phyloP scores from a whole-genome alignment of 2,329 filamentous ascomycete species.

The Sclerotinia sclerotiorum region DNA sequence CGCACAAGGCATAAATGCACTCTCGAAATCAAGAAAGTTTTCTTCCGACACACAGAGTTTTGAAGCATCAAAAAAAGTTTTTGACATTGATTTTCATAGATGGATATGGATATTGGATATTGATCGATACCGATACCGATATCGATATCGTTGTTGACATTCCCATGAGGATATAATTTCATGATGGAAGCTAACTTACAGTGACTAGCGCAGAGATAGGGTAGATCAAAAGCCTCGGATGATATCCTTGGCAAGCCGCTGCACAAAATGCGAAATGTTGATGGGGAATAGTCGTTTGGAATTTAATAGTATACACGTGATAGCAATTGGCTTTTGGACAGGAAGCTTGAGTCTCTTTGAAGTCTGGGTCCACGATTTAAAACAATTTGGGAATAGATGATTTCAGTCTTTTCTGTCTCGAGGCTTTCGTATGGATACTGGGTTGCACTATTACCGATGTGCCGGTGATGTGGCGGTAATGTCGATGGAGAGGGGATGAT shows the following conservation, averaged over 20 bases:
- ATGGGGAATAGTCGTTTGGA: neutral
- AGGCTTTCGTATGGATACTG: neutral
- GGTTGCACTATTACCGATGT: neutral
- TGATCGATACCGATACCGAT: constrained; percentile 2
- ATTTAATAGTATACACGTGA: constrained; percentile 12
- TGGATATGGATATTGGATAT: no score
- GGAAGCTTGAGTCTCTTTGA: neutral
- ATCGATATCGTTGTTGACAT: constrained; percentile 6
- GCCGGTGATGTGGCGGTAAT: constrained; percentile 2
- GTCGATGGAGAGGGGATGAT: constrained; percentile 20
- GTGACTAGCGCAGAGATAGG: constrained; percentile 29
- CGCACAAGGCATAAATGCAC: constrained; percentile 17
- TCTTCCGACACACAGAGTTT: neutral
- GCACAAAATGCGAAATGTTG: neutral
- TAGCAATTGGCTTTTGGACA: neutral
- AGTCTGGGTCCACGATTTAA: neutral
- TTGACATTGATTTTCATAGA: constrained; percentile 13
- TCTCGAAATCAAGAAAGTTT: neutral
- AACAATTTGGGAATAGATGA: neutral
- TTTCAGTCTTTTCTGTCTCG: neutral
- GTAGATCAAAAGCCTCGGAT: constrained; percentile 25
- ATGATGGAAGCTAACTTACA: constrained; percentile 33
- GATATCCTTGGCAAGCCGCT: constrained; percentile 28
- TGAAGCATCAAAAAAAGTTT: neutral
- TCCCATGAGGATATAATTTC: constrained; percentile 7